Evolutionary conservation across 176 grass and related monocot species (phyloP), one percentile per base, ranked within the genome.

Genomic region (Oryza longistaminata): DNA sequence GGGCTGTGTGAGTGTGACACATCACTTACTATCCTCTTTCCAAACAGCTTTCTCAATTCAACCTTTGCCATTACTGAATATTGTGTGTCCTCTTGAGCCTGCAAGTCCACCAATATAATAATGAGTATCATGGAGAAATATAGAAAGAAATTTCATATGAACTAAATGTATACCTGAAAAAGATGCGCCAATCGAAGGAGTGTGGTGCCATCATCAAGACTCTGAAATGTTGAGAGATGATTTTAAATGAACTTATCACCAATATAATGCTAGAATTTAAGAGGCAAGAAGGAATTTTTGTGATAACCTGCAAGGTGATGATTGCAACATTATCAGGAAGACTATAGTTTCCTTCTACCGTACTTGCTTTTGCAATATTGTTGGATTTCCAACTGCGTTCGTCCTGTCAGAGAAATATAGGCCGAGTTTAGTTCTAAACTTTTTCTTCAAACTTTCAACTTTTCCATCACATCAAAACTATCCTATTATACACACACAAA

Each of bases 321-420:
- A 97, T 74, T 61, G 95, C 95, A 24, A 97, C 95, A 74, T 97
- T 94, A 55, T 92, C 88, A 85, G 95, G 92, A 64, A 97, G 90
- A 64, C 67, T 97, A 67, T 97, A 97, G 33, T 90, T 92, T 60
- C 35, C 66, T 45, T 88, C 88, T 92, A 94, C 91, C 67, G 85
- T 85, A 48, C 84, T 80, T 50, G 70, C 46, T 81, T 90, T 90
- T 21, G 71, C 73, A 16, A 82, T 69, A 84, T 35, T 88, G 84
- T 92, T 86, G 9, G 87, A 90, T 77, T 88, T 94, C 92, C 88
- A 94, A 60, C 68, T 90, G 40, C 48, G 76, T 73, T 91, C 90
- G 65, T 93, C 85, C 95, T 97, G 86, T 48, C 67, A 87, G 72
- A 79, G 76, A 2, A 65, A 43, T 26, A 43, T 31, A 31, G 29